These are phyloP conservation scores for Musa balbisiana DNA, from an alignment of 202 grass and related monocot species.

Conservation along the genomic window DNA sequence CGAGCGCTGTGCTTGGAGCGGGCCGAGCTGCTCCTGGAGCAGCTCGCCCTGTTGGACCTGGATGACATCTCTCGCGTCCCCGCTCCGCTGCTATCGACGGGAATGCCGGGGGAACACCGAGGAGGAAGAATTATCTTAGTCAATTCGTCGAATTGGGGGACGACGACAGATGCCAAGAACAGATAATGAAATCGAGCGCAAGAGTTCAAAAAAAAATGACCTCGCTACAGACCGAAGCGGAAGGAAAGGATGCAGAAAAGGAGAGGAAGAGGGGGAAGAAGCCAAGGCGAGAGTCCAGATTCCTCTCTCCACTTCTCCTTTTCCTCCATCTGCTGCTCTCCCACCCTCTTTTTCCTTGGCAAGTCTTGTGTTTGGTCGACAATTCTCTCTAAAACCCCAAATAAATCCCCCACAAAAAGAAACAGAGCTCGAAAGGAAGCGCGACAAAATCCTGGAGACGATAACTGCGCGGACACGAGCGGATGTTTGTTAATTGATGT, in stretches of 20 bases:
- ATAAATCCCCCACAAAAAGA: not conserved
- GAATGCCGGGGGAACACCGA: not conserved
- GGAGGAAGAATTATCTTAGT: not conserved
- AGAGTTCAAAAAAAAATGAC: not conserved
- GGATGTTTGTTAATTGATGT: too few relatives aligned
- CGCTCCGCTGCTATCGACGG: not conserved
- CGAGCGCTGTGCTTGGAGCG: conserved; percentile 75
- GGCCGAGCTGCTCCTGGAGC: conserved; percentile 72
- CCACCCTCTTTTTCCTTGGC: too few relatives aligned
- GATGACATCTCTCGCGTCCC: conserved; percentile 50
- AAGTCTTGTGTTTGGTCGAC: too few relatives aligned
- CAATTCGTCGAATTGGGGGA: not conserved
- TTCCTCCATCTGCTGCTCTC: not conserved
- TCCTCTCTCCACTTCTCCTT: not conserved
- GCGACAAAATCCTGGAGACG: not conserved
- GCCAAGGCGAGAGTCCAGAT: not conserved
- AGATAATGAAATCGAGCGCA: not conserved
- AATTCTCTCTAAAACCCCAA: not conserved
- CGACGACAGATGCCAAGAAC: not conserved
- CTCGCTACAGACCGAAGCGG: too few relatives aligned
- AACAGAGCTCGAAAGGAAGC: not conserved
- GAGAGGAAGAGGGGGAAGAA: not conserved
- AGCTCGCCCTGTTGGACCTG: conserved; percentile 55
- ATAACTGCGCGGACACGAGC: too few relatives aligned
- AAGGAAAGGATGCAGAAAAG: not conserved